Conservation (phyloP, 2,329 filamentous ascomycete species). For the Thielaviopsis cerberus region DNA sequence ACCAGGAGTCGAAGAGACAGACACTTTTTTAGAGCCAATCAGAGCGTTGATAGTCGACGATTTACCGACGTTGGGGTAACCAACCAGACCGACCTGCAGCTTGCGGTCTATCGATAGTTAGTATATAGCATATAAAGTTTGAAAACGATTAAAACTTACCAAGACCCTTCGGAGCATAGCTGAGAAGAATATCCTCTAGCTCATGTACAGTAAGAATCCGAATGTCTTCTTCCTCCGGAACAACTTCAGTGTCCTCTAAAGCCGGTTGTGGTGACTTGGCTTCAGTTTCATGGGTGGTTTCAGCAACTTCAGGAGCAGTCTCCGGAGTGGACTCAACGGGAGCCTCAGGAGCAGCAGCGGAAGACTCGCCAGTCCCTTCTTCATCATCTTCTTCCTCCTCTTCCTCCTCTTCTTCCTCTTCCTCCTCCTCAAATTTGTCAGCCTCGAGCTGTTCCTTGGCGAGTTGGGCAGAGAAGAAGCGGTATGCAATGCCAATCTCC, state of each 20-base stretch:
- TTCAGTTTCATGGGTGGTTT: neutral
- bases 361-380: constrained; percentile 25
- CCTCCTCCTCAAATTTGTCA: constrained; percentile 3
- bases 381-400: constrained; percentile 27
- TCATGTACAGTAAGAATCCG: constrained; percentile 85
- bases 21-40: constrained; percentile 97
- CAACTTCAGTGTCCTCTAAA: constrained; percentile 20
- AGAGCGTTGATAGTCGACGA: constrained; percentile 98
- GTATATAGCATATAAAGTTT: neutral
- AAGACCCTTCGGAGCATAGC: constrained; percentile 40
- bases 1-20: constrained; percentile 87
- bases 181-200: constrained; percentile 70
- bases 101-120: constrained; percentile 32
- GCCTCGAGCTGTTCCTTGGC: constrained; percentile 79
- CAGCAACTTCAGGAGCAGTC: constrained; percentile 11
- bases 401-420: constrained; percentile 30
- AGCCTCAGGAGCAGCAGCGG: constrained; percentile 12
- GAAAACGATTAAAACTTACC: constrained; percentile 22
- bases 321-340: neutral
- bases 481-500: constrained; percentile 65
- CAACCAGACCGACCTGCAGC: constrained; percentile 79
- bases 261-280: constrained; percentile 13
- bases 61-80: constrained; percentile 97
- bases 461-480: constrained; percentile 86
- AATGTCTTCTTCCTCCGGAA: constrained; percentile 36